phyloP scores from a whole-genome alignment of 2,329 filamentous ascomycete genomes.

The Arthrobotrys megalospora region DNA sequence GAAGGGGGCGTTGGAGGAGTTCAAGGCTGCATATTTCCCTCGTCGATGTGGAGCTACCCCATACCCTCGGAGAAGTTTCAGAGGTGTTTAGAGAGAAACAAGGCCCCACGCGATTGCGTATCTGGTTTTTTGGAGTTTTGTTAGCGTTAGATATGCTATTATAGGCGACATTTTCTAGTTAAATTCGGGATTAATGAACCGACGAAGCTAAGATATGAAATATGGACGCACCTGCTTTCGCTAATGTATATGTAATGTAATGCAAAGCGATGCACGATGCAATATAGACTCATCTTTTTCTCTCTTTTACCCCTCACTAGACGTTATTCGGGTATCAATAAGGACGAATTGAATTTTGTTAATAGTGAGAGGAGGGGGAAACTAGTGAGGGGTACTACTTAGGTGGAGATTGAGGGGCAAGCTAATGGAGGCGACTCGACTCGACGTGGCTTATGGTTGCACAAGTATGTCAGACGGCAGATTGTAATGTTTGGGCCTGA shows the following conservation, averaged over 20 bases:
- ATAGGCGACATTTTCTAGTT: too few species aligned
- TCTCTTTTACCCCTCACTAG: slow-evolving; percentile 27
- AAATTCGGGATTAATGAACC: too few species aligned
- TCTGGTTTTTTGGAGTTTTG: too few species aligned
- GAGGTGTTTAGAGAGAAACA: neutral
- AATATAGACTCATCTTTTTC: slow-evolving; percentile 45
- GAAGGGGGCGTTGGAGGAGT: slow-evolving; percentile 30
- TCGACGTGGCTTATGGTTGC: slow-evolving; percentile 1
- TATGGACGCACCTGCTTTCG: neutral
- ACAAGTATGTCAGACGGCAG: neutral
- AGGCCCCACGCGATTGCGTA: neutral
- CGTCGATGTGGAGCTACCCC: neutral
- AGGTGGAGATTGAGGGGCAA: neutral
- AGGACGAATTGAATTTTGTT: slow-evolving; percentile 2
- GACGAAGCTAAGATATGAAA: too few species aligned
- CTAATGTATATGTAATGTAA: slow-evolving; percentile 33
- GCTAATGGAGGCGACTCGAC: neutral
- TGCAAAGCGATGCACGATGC: slow-evolving; percentile 38
- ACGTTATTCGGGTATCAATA: too few species aligned
- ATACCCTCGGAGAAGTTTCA: slow-evolving; percentile 5
- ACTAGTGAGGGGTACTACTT: slow-evolving; percentile 14
- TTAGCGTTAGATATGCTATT: too few species aligned
- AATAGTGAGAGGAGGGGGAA: neutral
- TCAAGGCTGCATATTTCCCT: slow-evolving; percentile 17
- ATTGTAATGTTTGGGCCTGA: neutral